Base-by-base conservation (phyloP, 202 grass and related monocot species). In the Saccharum hybrid region DNA sequence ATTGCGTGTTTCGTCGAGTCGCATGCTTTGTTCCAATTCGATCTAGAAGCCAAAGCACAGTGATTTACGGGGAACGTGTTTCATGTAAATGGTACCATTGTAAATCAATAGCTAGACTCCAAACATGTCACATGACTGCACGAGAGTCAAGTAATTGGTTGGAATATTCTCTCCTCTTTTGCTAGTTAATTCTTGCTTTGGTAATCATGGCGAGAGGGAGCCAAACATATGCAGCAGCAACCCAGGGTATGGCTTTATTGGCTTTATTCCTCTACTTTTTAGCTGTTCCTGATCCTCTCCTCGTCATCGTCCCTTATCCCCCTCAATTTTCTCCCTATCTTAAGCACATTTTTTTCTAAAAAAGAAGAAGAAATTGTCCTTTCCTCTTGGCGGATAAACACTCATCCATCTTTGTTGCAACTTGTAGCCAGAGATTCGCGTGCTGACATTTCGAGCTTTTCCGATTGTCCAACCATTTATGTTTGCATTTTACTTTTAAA, bases 71-170 rank as follows among this genome's bases (percentile, higher is more conserved):
- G 23, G 7, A 51, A 33, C 43, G 43, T 19, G 70, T 72, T 72
- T 72, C 8, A 23, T 49, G 70, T 72, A 31, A 72, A 49, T 51
- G 69, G 69, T 10, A 48, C 23, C 42, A 16, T 3, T 14, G 41
- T 16, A 10, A 45, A 43, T 31, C 23, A 57, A 56, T 28, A 68
- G 1, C 60, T 38, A 48, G 14, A 40, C 71, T 81, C 71, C 38
- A 81, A 75, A 81, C 70, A 69, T 51, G 37, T 12, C 77, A 81
- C 84, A 86, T 60, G 83, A 78, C 54, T 64, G 56, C 75, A 71
- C 77, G 56, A 60, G 61, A 86, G 62, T 80, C 13, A 15, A 68
- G 71, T 75, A 30, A 81, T 74, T 68, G 60, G 15, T 74, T 40
- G 60, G 68, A 81, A 86, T 81, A 81, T 81, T 86, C 71, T 5